Evolutionary conservation across 768 basidiomycete species (phyloP).

Genomic region (Agaricus bisporus): DNA sequence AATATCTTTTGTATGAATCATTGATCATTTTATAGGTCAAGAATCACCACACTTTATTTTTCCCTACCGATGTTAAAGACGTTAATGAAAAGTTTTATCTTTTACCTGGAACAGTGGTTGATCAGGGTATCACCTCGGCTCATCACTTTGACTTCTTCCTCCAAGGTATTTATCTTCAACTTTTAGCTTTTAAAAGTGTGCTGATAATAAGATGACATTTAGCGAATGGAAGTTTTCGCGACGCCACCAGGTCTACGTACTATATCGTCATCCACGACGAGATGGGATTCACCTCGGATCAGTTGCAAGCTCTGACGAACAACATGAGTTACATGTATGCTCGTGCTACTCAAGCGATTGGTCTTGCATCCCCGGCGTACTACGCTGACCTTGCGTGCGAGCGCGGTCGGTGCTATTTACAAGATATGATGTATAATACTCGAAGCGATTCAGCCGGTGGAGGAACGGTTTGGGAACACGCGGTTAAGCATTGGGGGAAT

Average conservation of each 20-base stretch:
- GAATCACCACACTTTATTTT: conserved; percentile 55
- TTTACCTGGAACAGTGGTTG: conserved; percentile 74
- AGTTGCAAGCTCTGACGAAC: conserved; percentile 67
- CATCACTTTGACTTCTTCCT: conserved; percentile 65
- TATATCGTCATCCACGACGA: conserved; percentile 83
- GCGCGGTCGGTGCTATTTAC: conserved; percentile 66
- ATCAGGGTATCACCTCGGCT: conserved; percentile 66
- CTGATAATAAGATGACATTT: neutral
- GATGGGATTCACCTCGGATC: conserved; percentile 60
- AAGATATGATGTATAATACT: conserved; percentile 57
- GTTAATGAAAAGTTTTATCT: conserved; percentile 69
- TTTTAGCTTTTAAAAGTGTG: neutral
- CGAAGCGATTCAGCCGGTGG: conserved; percentile 20
- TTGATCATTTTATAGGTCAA: conserved; percentile 30
- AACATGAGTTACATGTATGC: conserved; percentile 73
- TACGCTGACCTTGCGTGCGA: conserved; percentile 70
- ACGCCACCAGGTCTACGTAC: conserved; percentile 68
- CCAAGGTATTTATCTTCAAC: conserved; percentile 36
- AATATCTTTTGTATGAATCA: conserved; percentile 8
- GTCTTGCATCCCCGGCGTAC: conserved; percentile 75
- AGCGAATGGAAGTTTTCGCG: conserved; percentile 74
- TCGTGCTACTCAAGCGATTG: conserved; percentile 83
- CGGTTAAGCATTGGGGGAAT: conserved; percentile 45
- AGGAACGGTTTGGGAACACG: conserved; percentile 48
- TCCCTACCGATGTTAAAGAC: conserved; percentile 43